A percentile compares a stretch with the other conserved stretches of the same genome.
These are phyloP conservation scores for Eudorina sp. DNA, from an alignment of 139 green algal species.

Conservation along the genomic window DNA sequence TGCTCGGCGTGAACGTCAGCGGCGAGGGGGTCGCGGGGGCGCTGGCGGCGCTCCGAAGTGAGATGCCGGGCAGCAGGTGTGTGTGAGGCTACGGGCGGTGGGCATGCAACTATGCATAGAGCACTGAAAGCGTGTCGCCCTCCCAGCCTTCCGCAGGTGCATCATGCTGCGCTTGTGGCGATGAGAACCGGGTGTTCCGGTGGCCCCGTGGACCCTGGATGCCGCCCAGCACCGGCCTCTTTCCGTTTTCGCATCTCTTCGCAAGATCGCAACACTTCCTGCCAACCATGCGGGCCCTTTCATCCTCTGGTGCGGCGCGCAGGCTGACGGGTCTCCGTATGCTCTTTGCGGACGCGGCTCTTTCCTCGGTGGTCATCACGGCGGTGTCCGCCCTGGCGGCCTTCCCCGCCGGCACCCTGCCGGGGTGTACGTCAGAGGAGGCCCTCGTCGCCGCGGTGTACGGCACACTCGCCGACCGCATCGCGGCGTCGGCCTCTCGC, in stretches of 20 bases:
- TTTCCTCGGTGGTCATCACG: not conserved
- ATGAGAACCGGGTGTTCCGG: no score
- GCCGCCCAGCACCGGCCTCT: no score
- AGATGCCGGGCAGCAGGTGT: not conserved
- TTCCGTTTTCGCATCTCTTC: no score
- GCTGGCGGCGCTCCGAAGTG: not conserved
- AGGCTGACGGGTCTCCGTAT: not conserved
- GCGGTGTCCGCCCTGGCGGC: not conserved
- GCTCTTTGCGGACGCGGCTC: not conserved
- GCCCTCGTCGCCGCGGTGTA: not conserved
- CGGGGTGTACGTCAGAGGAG: not conserved
- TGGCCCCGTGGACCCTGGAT: no score
- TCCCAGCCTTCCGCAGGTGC: no score
- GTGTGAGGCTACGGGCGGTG: not conserved
- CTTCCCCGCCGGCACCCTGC: constrained; percentile 18
- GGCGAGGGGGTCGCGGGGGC: not conserved
- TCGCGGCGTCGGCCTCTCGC: not conserved
- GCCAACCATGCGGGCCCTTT: no score
- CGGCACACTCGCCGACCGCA: not conserved
- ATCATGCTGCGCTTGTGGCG: no score
- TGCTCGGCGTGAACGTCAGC: not conserved
- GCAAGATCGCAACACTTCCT: no score
- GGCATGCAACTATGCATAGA: not conserved
- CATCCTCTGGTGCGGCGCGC: no score
- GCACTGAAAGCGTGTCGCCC: no score